Base-by-base conservation (phyloP, 2,329 filamentous ascomycete genomes). In the Emmonsia crescens region DNA sequence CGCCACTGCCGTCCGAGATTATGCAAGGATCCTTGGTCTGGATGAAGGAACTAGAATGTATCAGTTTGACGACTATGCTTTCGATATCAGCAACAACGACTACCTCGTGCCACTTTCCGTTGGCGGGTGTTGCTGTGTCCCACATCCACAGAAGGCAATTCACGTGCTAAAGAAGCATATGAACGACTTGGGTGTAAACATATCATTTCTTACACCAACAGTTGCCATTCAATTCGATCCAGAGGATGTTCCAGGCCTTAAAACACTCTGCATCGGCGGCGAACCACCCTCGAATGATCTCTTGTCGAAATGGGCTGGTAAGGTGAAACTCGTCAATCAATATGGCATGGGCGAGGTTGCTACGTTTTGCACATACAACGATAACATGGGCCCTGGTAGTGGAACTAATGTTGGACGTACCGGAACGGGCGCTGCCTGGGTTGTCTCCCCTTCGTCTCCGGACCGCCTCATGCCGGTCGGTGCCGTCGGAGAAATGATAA, bases 71-170 rank as follows among this genome's bases (percentile, higher is more conserved):
- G 42, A 56, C 27, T 61, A 61, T 51, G 44, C 54, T 16, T 61
- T 58, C 46, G 60, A 61, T 16, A 90, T 95, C 5, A 93, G 89
- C 0, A 86, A 95, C 5, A 95, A 95, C 72, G 90, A 96, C 71
- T 91, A 92, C 8, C 94, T 94, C 9, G 55, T 60, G 5, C 42
- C 62, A 52, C 60, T 64, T 21, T 54, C 38, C 21, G 48, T 62
- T 31, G 69, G 69, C 2, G 68, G 60, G 12, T 68, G 66, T 58
- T 44, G 68, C 3, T 71, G 68, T 44, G 57, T 69, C 5, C 68
- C 69, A 27, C 61, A 44, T 6, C 60, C 64, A 16, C 38, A 67
- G n/a, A 63, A 66, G 33, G 58, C 63, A 4, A 48, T 61, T 14
- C 60, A 64, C 42, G 59, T 65, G 59, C 36, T 68, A 27, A 60